Evolutionary conservation across 1,284 basidiomycete genomes (phyloP).

Genomic region (Inonotus obliquus): DNA sequence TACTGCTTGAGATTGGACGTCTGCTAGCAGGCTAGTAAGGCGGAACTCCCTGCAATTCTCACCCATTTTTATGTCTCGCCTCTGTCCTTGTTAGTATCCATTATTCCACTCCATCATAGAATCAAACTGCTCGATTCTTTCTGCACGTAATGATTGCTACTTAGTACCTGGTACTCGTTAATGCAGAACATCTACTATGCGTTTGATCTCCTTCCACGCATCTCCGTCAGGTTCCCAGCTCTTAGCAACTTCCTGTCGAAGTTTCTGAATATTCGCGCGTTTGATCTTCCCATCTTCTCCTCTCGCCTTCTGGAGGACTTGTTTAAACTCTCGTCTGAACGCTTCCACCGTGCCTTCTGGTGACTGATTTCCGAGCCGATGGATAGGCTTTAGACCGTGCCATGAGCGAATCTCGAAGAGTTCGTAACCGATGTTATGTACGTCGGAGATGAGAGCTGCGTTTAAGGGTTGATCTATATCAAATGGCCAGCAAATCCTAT

Average conservation of each 20-base stretch:
- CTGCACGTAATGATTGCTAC: background rate
- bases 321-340: background rate
- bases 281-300: slow-evolving; percentile 9
- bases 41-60: too few species aligned
- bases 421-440: slow-evolving; percentile 26
- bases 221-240: slow-evolving; percentile 7
- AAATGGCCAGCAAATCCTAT: slow-evolving; percentile 28
- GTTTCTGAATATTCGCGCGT: slow-evolving; percentile 3
- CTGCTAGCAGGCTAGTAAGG: too few species aligned
- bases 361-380: slow-evolving; percentile 3
- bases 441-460: slow-evolving; percentile 21
- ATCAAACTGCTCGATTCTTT: too few species aligned
- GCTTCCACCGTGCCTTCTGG: slow-evolving; percentile 11
- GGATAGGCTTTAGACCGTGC: slow-evolving; percentile 21
- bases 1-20: too few species aligned
- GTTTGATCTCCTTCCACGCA: slow-evolving; percentile 12
- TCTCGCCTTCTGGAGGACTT: background rate
- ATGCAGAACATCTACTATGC: background rate
- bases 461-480: slow-evolving; percentile 25
- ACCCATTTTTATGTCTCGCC: too few species aligned
- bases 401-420: slow-evolving; percentile 27
- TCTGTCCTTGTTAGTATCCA: too few species aligned
- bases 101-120: too few species aligned
- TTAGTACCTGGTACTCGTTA: background rate
- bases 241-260: background rate